These are phyloP conservation scores for Mimosa bimucronata DNA, from an alignment of 306 rosid species.

Conservation along the genomic window DNA sequence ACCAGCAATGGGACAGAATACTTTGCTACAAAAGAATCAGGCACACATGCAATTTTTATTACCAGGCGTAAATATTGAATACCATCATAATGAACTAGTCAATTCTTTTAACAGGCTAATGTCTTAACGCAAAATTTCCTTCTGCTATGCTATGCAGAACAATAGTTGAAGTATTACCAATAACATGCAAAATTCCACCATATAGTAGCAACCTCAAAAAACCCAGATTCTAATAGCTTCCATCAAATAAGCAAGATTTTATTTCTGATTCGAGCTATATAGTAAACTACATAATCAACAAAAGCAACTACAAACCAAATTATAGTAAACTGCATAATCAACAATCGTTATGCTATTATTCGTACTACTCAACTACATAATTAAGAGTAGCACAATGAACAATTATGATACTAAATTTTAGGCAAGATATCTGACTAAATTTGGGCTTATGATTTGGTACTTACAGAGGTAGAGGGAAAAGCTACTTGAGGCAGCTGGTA, in stretches of 20 bases:
- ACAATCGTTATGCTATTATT: too few species aligned
- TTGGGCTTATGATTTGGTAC: constrained; percentile 27
- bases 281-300: too few species aligned
- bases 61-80: background rate
- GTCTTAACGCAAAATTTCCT: constrained; percentile 1
- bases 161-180: constrained; percentile 9
- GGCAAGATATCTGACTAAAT: constrained; percentile 8
- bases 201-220: constrained; percentile 2
- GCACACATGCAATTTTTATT: constrained; percentile 16
- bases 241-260: background rate
- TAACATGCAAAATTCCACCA: constrained; percentile 22
- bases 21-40: constrained; percentile 52
- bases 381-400: constrained; percentile 8
- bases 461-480: constrained; percentile 58
- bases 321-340: too few species aligned
- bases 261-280: too few species aligned
- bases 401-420: constrained; percentile 6
- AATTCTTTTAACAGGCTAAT: constrained; percentile 14
- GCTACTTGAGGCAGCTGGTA: constrained; percentile 79
- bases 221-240: constrained; percentile 8
- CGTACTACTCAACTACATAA: constrained; percentile 20
- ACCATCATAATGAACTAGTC: constrained; percentile 1
- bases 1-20: constrained; percentile 84
- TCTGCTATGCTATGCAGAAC: background rate
- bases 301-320: too few species aligned